Conservation (phyloP, 805 yeast genomes). For the Metschnikowia santaceciliae region DNA sequence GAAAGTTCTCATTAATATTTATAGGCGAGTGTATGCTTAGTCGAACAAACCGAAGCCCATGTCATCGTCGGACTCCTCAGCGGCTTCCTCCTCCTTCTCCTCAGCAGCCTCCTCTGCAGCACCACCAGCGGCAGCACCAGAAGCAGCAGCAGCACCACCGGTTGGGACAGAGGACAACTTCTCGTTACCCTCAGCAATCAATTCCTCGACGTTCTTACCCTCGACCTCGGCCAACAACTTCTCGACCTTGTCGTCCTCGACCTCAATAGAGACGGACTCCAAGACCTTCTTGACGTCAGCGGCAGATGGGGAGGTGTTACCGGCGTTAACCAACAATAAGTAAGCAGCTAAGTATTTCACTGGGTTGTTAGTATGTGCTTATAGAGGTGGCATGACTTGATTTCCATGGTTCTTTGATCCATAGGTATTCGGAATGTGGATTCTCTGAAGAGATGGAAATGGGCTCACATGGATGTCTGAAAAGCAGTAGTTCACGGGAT, state of each 20-base stretch:
- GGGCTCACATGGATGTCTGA: background rate
- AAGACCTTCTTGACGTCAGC: conserved; percentile 39
- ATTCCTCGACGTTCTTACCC: conserved; percentile 34
- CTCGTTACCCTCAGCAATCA: conserved; percentile 36
- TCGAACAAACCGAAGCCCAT: conserved; percentile 34
- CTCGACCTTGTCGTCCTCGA: conserved; percentile 32
- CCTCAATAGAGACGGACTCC: conserved; percentile 37
- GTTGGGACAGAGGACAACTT: conserved; percentile 34
- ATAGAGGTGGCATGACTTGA: background rate
- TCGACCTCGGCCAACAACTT: conserved; percentile 34
- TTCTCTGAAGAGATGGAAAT: background rate
- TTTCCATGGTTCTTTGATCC: background rate
- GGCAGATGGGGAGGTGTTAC: conserved; percentile 42
- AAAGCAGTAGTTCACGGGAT: background rate
- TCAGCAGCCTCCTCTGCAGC: conserved; percentile 24
- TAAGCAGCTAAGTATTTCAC: conserved; percentile 48
- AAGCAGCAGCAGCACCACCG: conserved; percentile 30
- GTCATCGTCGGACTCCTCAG: conserved; percentile 26
- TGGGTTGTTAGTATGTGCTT: conserved; percentile 24
- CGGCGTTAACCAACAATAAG: conserved; percentile 46
- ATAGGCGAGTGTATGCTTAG: conserved; percentile 16
- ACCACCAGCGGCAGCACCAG: conserved; percentile 25
- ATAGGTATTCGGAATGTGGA: background rate
- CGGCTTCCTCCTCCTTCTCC: conserved; percentile 25
- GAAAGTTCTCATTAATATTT: conserved; percentile 5